Conservation (phyloP, 768 basidiomycete genomes). For the Lanmaoa rubissima region DNA sequence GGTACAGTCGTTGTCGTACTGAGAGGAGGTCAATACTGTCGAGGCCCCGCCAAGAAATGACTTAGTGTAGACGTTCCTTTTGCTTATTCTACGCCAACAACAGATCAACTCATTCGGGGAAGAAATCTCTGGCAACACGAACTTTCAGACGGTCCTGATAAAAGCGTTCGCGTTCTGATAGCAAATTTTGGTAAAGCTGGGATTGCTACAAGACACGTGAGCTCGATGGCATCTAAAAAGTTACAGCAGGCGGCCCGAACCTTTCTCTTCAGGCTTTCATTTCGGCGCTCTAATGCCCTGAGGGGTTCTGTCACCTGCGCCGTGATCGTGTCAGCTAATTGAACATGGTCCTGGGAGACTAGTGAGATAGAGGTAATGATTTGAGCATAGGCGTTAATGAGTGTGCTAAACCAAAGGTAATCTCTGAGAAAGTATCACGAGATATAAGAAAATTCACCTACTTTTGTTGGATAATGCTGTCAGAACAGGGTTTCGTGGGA, state of each 20-base stretch:
- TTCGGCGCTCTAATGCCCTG: constrained; percentile 55
- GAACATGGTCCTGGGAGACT: constrained; percentile 67
- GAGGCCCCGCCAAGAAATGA: neutral
- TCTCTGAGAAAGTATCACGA: constrained; percentile 11
- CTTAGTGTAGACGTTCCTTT: constrained; percentile 23
- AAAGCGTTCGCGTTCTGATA: constrained; percentile 66
- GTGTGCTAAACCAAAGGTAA: constrained; percentile 47
- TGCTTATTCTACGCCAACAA: constrained; percentile 27
- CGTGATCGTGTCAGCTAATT: constrained; percentile 59
- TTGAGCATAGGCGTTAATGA: constrained; percentile 68
- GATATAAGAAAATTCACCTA: constrained; percentile 25
- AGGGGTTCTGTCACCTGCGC: constrained; percentile 65
- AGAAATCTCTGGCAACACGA: constrained; percentile 11
- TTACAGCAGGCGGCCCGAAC: constrained; percentile 30
- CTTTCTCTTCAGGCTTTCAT: constrained; percentile 69
- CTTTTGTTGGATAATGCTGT: constrained; percentile 55
- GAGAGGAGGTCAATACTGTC: constrained; percentile 10
- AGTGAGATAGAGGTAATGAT: constrained; percentile 59
- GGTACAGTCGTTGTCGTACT: constrained; percentile 80
- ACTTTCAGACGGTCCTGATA: constrained; percentile 74
- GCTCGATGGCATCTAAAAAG: neutral
- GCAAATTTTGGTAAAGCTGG: constrained; percentile 66
- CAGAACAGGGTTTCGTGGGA: constrained; percentile 62
- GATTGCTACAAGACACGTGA: constrained; percentile 51
- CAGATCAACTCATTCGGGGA: constrained; percentile 1